Base-by-base conservation (phyloP, 148 eudicot genomes). In the Chenopodium album region DNA sequence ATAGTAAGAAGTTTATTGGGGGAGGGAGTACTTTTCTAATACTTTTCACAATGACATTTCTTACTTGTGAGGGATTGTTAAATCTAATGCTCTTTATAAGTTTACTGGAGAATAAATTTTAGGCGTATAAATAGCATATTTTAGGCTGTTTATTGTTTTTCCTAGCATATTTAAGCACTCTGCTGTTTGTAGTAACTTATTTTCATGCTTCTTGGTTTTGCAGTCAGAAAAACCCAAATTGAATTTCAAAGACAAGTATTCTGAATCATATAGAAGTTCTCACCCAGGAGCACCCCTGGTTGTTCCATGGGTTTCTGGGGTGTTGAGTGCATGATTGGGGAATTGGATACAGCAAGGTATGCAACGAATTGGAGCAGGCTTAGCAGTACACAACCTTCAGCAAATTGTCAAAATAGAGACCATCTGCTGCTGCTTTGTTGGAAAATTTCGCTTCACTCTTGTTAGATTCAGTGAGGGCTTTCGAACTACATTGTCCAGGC, bases 291-390 rank as follows among this genome's bases (percentile, higher is more conserved):
- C 88, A 4, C 98, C 98, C 4, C 46, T 87, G 70, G 50, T 91
- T 68, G 98, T 95, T 87, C 98, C 98, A 5, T 95, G 98, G 98
- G 94, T 88, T 34, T 88, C 98, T 22, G 98, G 98, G 67, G 86
- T 94, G 19, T 83, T 92, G 47, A 31, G 87, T 63, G 56, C 80
- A 63, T 90, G 86, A 83, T 46, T 47, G 71, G 47, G 37, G 17
- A 0, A 10, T 20, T 29, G 23, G 17, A 73, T 56, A 34, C 14
- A 48, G 22, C 31, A 2, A 52, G 34, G 20, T 23, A 79, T 22
- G 11, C 71, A 29, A 37, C 14, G 48, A 68, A 9, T 68, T 17
- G 46, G 44, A 47, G 63, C 74, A 41, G 71, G 68, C 71, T 4
- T 63, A 47, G 50, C 70, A 47, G 73, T 71, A 28, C 17, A 70